Base-by-base conservation (phyloP, 306 rosid genomes). In the Rubus parviflorus region DNA sequence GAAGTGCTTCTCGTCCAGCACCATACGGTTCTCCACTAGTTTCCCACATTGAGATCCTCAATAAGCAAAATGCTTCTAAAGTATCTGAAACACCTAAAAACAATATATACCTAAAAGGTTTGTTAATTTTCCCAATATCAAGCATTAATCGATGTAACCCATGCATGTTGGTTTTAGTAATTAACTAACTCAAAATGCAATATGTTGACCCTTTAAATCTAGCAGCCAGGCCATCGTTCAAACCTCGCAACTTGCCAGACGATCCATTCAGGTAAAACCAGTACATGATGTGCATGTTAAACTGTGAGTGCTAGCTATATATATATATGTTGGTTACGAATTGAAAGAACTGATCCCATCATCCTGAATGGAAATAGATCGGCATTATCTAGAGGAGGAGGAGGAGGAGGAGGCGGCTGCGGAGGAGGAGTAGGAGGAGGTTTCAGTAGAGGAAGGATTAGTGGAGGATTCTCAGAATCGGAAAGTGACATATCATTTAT, bases 401-500 rank as follows among this genome's bases (percentile, higher is more conserved):
- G 48, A 45, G 67, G 66, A 14, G 66, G 65, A 23, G 65, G 6
- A 12, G 48, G 48, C n/a, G n/a, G n/a, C n/a, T n/a, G n/a, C n/a
- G 66, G 65, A 23, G 65, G 6, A 12, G 48, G 48, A 45, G 67
- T 42, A 14, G 66, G 65, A 23, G 65, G 85, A 63, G 84, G 71
- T 46, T 73, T 81, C 65, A 9, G 46, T 17, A 86, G 83, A 74
- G 83, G 80, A 74, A 88, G 80, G 78, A 62, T 78, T 12, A 68
- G 80, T 65, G 67, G 81, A 37, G 97, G 86, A 3, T 82, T 86
- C n/a, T 60, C 86, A 16, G 98, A 88, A 41, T 76, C 90, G 7
- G 98, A 92, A 19, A 76, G 94, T 17, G 98, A 96, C 71, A 91
- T 91, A 82, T 92, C 98, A 75, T 96, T 92, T 75, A 72, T 91